Evolutionary conservation across 2,329 filamentous ascomycete genomes (phyloP).

Genomic region (Amesomyces nigricolor): DNA sequence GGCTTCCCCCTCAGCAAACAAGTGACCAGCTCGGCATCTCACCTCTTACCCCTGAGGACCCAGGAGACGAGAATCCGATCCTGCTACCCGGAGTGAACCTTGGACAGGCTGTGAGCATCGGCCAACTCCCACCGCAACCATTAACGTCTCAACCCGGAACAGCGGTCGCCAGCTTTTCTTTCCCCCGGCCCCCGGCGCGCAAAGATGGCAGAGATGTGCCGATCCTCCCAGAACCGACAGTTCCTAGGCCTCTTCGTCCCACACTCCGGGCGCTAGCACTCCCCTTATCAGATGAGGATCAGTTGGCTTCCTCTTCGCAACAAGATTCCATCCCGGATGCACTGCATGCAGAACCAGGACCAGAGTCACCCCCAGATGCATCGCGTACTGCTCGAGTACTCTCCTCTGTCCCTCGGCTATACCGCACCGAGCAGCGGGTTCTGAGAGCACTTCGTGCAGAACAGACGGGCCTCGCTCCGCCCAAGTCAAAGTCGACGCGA

Average conservation of each 20-base stretch:
- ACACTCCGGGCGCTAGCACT: not conserved
- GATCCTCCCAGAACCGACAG: not conserved
- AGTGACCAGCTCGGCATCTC: not conserved
- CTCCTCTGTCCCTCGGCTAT: not conserved
- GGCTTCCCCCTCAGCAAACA: not conserved
- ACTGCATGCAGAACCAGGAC: not conserved
- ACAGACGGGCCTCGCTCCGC: not conserved
- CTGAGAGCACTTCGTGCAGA: not conserved
- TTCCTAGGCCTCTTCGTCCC: not conserved
- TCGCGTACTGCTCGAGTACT: not conserved
- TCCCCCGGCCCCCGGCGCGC: not conserved
- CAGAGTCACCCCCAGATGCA: not conserved
- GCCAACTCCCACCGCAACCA: not conserved
- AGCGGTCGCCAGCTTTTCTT: slow-evolving; percentile 7
- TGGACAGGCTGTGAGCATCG: not conserved
- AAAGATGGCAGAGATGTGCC: not conserved
- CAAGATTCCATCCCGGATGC: not conserved
- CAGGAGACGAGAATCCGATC: slow-evolving; percentile 1
- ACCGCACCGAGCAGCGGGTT: not conserved
- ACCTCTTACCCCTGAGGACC: not conserved
- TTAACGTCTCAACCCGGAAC: not conserved
- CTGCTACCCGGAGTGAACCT: not conserved
- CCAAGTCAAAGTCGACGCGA: not conserved
- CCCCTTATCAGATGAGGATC: not conserved
- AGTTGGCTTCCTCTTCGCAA: not conserved